phyloP scores from a whole-genome alignment of 345 rosid species.

The Lepidium sativum region DNA sequence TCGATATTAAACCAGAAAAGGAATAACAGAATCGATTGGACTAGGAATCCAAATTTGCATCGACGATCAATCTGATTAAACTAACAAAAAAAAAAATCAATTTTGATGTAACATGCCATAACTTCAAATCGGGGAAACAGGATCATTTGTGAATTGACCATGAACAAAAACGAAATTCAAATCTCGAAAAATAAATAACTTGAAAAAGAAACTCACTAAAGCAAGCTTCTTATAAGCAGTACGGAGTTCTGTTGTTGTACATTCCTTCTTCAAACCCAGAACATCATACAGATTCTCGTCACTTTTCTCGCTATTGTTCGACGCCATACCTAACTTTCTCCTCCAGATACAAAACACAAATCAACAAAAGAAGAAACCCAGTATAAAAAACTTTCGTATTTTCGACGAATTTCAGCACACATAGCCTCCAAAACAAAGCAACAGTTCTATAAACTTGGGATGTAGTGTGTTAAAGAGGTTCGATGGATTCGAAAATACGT shows the following conservation, averaged over 20 bases:
- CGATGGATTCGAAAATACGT: background rate
- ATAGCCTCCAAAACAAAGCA: conserved; percentile 3
- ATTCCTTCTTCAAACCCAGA: conserved; percentile 74
- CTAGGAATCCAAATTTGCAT: background rate
- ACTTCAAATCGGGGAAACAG: background rate
- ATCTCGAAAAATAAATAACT: background rate
- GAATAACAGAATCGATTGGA: background rate
- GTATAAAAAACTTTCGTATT: too few species aligned
- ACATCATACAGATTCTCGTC: conserved; percentile 49
- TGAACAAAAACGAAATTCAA: background rate
- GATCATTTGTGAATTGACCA: background rate
- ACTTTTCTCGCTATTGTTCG: conserved; percentile 1
- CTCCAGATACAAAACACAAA: background rate
- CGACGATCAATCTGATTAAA: too few species aligned
- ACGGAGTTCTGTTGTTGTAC: conserved; percentile 64
- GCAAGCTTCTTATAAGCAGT: conserved; percentile 93
- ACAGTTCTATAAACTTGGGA: background rate
- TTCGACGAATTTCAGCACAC: background rate
- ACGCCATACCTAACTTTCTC: conserved; percentile 2
- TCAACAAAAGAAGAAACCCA: too few species aligned
- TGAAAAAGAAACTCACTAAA: conserved; percentile 37
- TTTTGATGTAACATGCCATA: background rate
- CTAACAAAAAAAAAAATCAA: too few species aligned
- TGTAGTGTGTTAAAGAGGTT: background rate
- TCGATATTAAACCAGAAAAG: background rate